phyloP scores from a whole-genome alignment of 768 basidiomycete species.

The Suillus fuscotomentosus region DNA sequence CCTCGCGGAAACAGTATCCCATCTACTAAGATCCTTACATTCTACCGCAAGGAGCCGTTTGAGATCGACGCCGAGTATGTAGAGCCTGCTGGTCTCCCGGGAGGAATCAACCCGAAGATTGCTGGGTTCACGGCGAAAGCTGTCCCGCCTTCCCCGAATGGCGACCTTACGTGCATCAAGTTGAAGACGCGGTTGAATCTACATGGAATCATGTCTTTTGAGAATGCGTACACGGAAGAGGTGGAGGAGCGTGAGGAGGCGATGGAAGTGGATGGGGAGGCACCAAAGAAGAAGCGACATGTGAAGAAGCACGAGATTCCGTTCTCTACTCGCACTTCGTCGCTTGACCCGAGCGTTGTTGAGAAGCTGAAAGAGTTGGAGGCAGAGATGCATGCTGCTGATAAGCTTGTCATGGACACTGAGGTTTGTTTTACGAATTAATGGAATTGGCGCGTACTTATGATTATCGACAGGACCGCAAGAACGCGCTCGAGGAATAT shows the following conservation, averaged over 20 bases:
- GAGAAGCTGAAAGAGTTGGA: conserved; percentile 78
- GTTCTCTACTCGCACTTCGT: conserved; percentile 62
- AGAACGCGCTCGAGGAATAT: conserved; percentile 98
- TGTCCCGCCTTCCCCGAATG: conserved; percentile 65
- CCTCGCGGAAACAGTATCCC: conserved; percentile 82
- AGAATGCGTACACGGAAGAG: conserved; percentile 83
- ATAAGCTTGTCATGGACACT: conserved; percentile 97
- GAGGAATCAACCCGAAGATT: conserved; percentile 82
- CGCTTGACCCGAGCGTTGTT: conserved; percentile 61
- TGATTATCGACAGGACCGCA: conserved; percentile 69
- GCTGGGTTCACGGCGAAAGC: conserved; percentile 79
- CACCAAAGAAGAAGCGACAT: conserved; percentile 84
- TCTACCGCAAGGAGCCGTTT: conserved; percentile 88
- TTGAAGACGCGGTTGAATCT: conserved; percentile 87
- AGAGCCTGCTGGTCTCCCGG: conserved; percentile 69
- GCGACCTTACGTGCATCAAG: conserved; percentile 81
- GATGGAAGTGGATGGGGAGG: conserved; percentile 66
- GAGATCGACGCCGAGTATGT: conserved; percentile 86
- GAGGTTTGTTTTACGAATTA: conserved; percentile 56
- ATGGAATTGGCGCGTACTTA: neutral
- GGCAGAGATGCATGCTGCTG: conserved; percentile 82
- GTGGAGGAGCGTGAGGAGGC: conserved; percentile 74
- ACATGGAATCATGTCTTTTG: conserved; percentile 86
- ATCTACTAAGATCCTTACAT: conserved; percentile 93
- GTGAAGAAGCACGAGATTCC: conserved; percentile 82